Base-by-base conservation (phyloP, 441 rosid genomes). In the Hura crepitans region DNA sequence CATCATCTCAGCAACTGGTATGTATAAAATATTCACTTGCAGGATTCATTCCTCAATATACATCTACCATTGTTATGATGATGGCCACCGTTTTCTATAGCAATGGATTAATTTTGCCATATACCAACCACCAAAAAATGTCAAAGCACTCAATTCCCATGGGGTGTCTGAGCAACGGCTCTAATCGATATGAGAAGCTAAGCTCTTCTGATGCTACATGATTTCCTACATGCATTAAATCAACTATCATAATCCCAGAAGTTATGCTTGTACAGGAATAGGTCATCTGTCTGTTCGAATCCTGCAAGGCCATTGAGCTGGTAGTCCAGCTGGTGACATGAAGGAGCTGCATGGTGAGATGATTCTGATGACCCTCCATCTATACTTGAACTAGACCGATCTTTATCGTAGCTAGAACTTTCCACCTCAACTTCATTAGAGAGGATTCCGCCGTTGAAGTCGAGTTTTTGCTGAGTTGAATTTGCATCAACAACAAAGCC, bases 221-320 rank as follows among this genome's bases (percentile, higher is more conserved):
- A 72, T 65, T 51, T 75, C 75, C 75, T 68, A 78, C 68, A 69
- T 50, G 70, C 64, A 57, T 68, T 61, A 73, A 77, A 80, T 64
- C 69, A 81, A 78, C 77, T 63, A 84, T 81, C 77, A 75, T 72
- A 80, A 80, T 71, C 69, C 76, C 86, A 80, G 79, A 74, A 65
- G 83, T 81, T 77, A 71, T 65, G 81, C 71, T 70, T 59, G 83
- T 87, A 92, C 97, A 87, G 72, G 96, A 85, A 70, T 50, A 66
- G 22, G 60, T 59, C 72, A 66, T 67, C 77, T 74, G 78, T 72
- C 61, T 85, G 88, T 54, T 85, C 87, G 61, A 84, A 82, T 77
- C 84, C 79, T 28, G 79, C 78, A 5, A 84, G 79, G 69, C 82
- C 80, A 30, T 81, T 60, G 45, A 78, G 89, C 73, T 79, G 77